Evolutionary conservation across 495 filamentous ascomycete genomes (phyloP), one percentile per base, ranked within the genome.

Genomic region (Venustampulla echinocandica): DNA sequence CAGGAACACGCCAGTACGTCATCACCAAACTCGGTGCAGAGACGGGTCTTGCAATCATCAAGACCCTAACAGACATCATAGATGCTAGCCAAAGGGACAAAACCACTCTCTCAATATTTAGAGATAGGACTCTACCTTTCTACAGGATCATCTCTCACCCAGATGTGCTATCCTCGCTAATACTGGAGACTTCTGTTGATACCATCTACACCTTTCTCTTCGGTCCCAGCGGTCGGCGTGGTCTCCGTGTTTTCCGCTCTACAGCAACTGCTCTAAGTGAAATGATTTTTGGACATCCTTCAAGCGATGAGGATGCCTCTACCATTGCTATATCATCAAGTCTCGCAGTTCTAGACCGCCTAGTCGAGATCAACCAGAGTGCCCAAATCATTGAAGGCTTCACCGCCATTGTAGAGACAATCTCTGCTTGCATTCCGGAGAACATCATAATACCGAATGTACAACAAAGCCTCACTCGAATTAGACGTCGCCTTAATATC

Each of bases 191-290:
- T 27, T 56, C 68, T 4, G 64, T 81, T 25, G 71, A 62, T 17
- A 78, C 69, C 2, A 77, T 83, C 24, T 79, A 73, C 57, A 78
- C 69, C 43, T 67, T 69, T 50, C 52, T 83, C 14, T 79, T 66
- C 47, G 76, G 79, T 17, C 53, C 61, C 11, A 56, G 47, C 38
- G 77, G 79, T 15, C 59, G 59, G 10, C 64, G 74, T 20, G 69
- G 63, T 4, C 52, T 71, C 18, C 40, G 25, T 17, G 21, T 47
- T 4, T 55, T 55, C 38, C 47, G 39, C 6, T 51, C 19, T 47
- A 47, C 37, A 47, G 42, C 47, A 42, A 51, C 42, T 44, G 52
- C 47, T 33, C 47, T 55, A 34, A 50, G 42, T 50, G 18, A 27
- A 43, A 47, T 55, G 36, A 51, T 47, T 39, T 15, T 37, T 15